Evolutionary conservation across 371 early-diverging fungal species (phyloP), one percentile per base, ranked within the genome.

Genomic region (Lichtheimia hyalospora): DNA sequence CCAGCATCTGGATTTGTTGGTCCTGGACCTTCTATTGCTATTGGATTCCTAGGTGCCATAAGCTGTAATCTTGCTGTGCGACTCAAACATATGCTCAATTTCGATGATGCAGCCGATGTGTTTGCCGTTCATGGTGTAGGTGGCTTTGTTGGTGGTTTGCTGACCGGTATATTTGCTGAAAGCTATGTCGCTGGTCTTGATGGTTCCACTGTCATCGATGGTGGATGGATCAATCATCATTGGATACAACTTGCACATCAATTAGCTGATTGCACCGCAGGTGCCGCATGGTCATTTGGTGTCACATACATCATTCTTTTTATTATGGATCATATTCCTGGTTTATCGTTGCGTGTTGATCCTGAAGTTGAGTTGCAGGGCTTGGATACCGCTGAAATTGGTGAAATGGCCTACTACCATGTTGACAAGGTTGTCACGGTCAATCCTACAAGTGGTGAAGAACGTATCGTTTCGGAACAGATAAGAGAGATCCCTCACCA

Each of bases 121-220:
- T 94, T 94, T 79, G 92, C 89, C 21, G 88, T 92, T 24, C 93
- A 93, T 62, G 95, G 94, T 56, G 82, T 95, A 20, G 95, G 95
- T 54, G 97, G 67, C 39, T 67, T 93, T 50, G 79, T 89, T 18
- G 97, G 97, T 8, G 89, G 87, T 63, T 53, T 96, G 21, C 70
- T 95, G 42, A 96, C 96, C 0, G 97, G 96, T 61, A 62, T 97
- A 20, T 96, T 97, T 81, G 93, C 96, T 43, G 89, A 92, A 65
- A 60, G 61, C 15, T 75, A 79, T 57, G 79, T 96, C 50, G 89
- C 90, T n/a, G 74, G 64, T 13, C 75, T 94, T 49, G 93, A 92
- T 63, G 95, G 92, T 14, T 42, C 62, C 2, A 72, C 81, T 2
- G 76, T 63, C 5, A 90, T 92, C 56, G 53, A 62, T 2, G 95